Evolutionary conservation across 2,329 filamentous ascomycete genomes (phyloP), one percentile per base, ranked within the genome.

Genomic region (Sclerotinia glacialis): DNA sequence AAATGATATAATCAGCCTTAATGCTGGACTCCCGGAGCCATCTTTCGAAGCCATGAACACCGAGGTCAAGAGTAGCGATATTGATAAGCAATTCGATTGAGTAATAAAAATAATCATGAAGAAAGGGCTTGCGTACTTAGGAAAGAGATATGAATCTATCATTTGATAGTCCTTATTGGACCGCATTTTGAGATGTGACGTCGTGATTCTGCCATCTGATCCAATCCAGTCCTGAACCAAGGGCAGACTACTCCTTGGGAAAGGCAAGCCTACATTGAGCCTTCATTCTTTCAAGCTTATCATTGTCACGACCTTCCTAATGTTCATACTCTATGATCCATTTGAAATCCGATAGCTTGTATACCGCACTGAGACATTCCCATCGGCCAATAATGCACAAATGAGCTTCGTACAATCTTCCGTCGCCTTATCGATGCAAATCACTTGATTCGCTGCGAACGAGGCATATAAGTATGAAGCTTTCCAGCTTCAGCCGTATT

Each of bases 381-480:
- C 55, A 44, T 58, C 55, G 26, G 11, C n/a, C 18, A 26, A 31
- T 9, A 8, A 42, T 42, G 34, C 31, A 26, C 14, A 23, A n/a
- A 40, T 23, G n/a, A 34, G 34, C 1, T 18, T 2, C 16, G 40
- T 46, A 5, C 14, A 9, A 16, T 40, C 37, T 40, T 5, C 7
- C 18, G 11, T 11, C 21, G 26, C 21, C 56, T 60, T 60, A 60
- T 60, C 56, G 56, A 60, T 14, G 21, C 18, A n/a, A 60, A 34
- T 60, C 42, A 47, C 56, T 60, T 34, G 21, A 34, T 47, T 47
- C 28, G 56, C 28, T 34, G 26, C 21, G 21, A 47, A 47, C 3
- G 26, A 46, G n/a, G 40, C 14, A 34, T 11, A 12, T 31, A 8
- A 42, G 26, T 52, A 28, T 23, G 28, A 60, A 23, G 11, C 44